Percentiles rank a stretch among this genome's conserved stretches.
phyloP scores from a whole-genome alignment of 108 stramenopile genomes.

The Skeletonema marinoi region DNA sequence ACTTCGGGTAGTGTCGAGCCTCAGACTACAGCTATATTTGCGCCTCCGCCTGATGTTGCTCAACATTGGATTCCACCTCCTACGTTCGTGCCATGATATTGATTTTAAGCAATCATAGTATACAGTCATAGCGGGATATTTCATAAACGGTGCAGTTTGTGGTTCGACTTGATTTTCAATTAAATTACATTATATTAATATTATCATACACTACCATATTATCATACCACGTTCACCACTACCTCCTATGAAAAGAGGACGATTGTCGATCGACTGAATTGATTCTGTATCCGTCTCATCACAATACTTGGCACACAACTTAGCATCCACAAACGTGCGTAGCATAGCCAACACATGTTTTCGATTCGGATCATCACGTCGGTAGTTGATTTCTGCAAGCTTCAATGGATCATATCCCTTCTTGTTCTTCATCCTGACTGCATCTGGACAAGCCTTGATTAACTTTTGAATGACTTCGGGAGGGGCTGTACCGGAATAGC shows the following conservation, averaged over 20 bases:
- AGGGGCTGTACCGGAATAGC: background rate
- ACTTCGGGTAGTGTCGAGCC: constrained; percentile 27
- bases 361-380: background rate
- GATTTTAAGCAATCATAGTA: background rate
- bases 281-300: background rate
- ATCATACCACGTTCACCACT: too few species aligned
- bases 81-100: constrained; percentile 10
- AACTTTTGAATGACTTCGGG: background rate
- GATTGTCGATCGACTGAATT: background rate
- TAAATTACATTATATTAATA: background rate
- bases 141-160: too few species aligned
- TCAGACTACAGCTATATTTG: constrained; percentile 31
- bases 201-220: background rate
- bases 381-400: background rate
- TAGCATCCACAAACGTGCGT: background rate
- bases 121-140: too few species aligned
- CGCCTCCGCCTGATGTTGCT: constrained; percentile 2
- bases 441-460: background rate
- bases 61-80: constrained; percentile 19
- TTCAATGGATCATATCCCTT: background rate
- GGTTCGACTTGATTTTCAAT: too few species aligned
- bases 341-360: background rate
- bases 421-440: background rate
- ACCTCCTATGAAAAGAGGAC: background rate
- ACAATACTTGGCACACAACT: background rate